phyloP scores from a whole-genome alignment of 192 early-diverging fungal species.

The Gamsiella multidivaricata region DNA sequence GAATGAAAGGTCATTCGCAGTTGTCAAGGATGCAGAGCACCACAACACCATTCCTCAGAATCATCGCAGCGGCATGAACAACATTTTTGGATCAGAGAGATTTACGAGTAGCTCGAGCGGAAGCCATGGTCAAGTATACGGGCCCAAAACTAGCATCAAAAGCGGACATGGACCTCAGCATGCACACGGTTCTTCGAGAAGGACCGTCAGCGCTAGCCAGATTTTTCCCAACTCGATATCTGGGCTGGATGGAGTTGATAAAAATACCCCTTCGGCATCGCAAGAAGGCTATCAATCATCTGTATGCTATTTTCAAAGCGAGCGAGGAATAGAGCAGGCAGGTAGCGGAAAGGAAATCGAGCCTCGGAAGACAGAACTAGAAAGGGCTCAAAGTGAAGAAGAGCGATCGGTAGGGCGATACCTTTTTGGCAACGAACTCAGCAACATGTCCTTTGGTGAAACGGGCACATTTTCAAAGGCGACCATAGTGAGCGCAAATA shows the following conservation, averaged over 20 bases:
- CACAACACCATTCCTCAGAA: background rate
- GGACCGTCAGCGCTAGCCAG: slow-evolving; percentile 40
- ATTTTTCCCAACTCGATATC: slow-evolving; percentile 32
- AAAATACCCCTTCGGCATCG: too few relatives aligned
- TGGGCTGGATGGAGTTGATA: background rate
- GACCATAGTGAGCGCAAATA: background rate
- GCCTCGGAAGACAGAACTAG: too few relatives aligned
- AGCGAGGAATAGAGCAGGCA: background rate
- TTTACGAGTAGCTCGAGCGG: slow-evolving; percentile 19
- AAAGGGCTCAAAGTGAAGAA: background rate
- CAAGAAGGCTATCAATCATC: background rate
- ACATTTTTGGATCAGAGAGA: slow-evolving; percentile 21
- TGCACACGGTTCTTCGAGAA: slow-evolving; percentile 11
- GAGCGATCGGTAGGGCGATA: slow-evolving; percentile 12
- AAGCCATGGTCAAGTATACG: background rate
- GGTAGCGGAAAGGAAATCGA: background rate
- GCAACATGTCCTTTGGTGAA: slow-evolving; percentile 19
- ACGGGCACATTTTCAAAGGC: background rate
- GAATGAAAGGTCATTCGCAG: background rate
- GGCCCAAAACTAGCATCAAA: background rate
- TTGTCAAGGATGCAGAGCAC: background rate
- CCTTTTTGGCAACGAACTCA: slow-evolving; percentile 25
- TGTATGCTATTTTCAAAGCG: slow-evolving; percentile 3
- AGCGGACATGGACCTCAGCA: background rate
- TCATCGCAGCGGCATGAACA: background rate